Evolutionary conservation across 78 protist species (phyloP).

Genomic region (Guillardia theta): DNA sequence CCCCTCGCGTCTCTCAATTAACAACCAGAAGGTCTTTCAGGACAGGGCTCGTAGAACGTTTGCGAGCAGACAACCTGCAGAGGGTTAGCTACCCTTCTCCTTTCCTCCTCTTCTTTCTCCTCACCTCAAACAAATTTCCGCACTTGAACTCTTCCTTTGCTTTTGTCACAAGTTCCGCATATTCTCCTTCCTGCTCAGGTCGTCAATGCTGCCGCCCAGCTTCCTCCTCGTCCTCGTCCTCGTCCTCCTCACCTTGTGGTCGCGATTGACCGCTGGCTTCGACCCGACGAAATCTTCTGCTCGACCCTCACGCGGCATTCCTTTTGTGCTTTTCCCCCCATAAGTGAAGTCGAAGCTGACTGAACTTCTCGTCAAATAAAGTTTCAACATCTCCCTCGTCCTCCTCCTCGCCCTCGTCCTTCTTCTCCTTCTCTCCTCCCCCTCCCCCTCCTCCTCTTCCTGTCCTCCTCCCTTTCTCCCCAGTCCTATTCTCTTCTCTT

Average conservation of each 20-base stretch:
- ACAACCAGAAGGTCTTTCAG: neutral
- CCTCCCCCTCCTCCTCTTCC: neutral
- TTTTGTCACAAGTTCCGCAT: neutral
- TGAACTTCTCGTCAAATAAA: too few species aligned
- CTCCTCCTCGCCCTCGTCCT: neutral
- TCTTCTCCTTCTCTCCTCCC: neutral
- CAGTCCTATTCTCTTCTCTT: neutral
- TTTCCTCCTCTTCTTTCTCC: too few species aligned
- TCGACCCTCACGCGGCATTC: neutral
- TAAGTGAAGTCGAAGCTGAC: neutral
- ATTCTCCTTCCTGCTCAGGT: neutral
- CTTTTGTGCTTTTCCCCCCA: neutral
- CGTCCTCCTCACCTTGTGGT: too few species aligned
- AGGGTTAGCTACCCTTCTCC: too few species aligned
- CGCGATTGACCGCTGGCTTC: neutral
- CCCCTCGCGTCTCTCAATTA: neutral
- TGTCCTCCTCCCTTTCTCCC: neutral
- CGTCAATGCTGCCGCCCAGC: neutral
- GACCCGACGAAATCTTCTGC: neutral
- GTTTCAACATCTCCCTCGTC: too few species aligned
- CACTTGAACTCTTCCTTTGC: constrained; percentile 50
- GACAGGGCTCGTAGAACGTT: constrained; percentile 47
- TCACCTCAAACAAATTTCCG: constrained; percentile 48
- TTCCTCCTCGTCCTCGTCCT: neutral
- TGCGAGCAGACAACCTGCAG: constrained; percentile 38